phyloP scores from a whole-genome alignment of 225 moss, liverwort and hornwort species.

The Polytrichum commune region DNA sequence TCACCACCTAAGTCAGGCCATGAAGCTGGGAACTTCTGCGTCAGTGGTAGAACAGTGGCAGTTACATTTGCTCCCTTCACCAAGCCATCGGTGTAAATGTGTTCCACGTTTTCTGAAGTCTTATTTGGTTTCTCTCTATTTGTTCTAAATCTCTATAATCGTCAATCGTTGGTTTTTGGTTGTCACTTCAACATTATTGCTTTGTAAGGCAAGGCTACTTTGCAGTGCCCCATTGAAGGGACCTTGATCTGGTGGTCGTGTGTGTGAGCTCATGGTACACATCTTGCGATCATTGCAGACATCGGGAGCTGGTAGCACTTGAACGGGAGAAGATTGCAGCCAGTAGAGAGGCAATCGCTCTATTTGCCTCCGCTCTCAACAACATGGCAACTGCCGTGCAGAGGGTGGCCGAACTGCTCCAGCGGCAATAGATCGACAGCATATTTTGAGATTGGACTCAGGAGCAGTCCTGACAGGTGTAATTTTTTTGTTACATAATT shows the following conservation, averaged over 20 bases:
- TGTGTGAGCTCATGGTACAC: too few relatives aligned
- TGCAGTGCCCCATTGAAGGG: not conserved
- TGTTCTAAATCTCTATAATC: too few relatives aligned
- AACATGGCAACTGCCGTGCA: conserved; percentile 21
- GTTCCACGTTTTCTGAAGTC: too few relatives aligned
- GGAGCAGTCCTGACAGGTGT: conserved; percentile 1
- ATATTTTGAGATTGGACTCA: not conserved
- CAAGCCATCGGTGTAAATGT: too few relatives aligned
- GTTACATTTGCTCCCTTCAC: not conserved
- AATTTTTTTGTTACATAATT: conserved; percentile 6
- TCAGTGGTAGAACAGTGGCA: too few relatives aligned
- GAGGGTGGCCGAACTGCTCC: conserved; percentile 22
- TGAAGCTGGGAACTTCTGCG: too few relatives aligned
- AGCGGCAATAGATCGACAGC: conserved; percentile 17
- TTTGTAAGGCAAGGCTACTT: too few relatives aligned
- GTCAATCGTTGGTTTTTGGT: too few relatives aligned
- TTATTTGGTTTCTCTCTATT: too few relatives aligned
- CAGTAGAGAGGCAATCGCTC: conserved; percentile 19
- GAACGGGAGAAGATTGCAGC: conserved; percentile 24
- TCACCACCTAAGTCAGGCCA: too few relatives aligned
- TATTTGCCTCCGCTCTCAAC: conserved; percentile 22
- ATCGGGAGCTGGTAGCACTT: conserved; percentile 24
- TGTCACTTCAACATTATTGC: too few relatives aligned
- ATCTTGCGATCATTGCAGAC: conserved; percentile 2
- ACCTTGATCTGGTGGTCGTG: not conserved